Base-by-base conservation (phyloP, 192 early-diverging fungal species). In the Backusella tuberculispora region DNA sequence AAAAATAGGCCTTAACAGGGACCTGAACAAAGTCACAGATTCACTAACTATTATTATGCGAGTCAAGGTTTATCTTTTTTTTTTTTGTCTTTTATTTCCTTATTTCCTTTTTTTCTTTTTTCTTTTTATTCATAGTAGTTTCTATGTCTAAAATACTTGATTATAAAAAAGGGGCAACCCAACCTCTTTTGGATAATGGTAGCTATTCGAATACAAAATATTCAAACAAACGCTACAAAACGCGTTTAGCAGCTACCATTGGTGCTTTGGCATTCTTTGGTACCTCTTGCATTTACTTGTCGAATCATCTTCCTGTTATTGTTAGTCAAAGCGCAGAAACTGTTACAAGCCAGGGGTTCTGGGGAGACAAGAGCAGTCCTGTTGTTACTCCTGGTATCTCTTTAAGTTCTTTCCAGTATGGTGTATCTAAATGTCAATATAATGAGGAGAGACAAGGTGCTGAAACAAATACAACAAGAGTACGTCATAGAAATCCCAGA, bases 401-500 rank as follows among this genome's bases (percentile, higher is more conserved):
- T 6, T 15, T 50, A 0, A 46, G 29, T 9, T 72, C 76, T 5
- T 73, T 78, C 29, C n/a, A 73, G 2, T 14, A 67, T 14, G 76
- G 76, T 3, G n/a, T 78, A 5, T 15, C n/a, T 7, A 66, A 73
- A 5, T 78, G 76, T 69, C 70, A 66, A 37, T 40, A 19, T 40
- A 66, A 50, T 45, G 7, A 47, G 13, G 70, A 72, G 7, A 50
- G 64, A 53, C 40, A 40, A n/a, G 43, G 56, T 6, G 29, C 63
- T 3, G 37, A 48, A 41, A 77, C 69, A 63, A 77, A 71, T 45
- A 48, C 65, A 19, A 73, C 64, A n/a, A 46, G 71, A 26, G 34
- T 17, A 14, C 70, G 85, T n/a, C 69, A 41, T 5, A 26, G 64
- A n/a, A 89, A 89, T 63, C 85, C 83, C 2, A 80, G 88, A 41